Conservation (phyloP, 1,284 basidiomycete species). For the Cutaneotrichosporon daszewskae region DNA sequence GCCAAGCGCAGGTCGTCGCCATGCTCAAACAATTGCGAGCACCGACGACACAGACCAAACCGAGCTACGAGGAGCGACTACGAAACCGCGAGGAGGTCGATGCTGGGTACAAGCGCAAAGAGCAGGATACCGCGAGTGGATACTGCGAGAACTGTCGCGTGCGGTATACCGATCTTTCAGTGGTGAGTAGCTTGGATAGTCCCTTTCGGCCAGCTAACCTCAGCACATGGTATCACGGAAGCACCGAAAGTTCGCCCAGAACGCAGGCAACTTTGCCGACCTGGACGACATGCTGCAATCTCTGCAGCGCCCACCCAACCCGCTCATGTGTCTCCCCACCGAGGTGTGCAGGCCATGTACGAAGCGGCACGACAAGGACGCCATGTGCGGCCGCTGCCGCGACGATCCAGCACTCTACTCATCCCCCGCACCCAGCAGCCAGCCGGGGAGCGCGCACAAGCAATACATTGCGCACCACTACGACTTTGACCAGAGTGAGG, state of each 20-base stretch:
- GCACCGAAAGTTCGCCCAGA: constrained; percentile 80
- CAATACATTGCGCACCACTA: neutral
- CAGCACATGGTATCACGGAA: constrained; percentile 73
- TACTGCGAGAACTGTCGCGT: constrained; percentile 96
- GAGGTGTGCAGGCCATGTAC: constrained; percentile 22
- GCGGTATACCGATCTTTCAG: constrained; percentile 83
- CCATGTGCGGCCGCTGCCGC: constrained; percentile 16
- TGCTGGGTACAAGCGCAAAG: constrained; percentile 51
- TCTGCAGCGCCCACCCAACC: constrained; percentile 61
- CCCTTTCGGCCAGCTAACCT: neutral
- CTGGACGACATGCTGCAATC: constrained; percentile 73
- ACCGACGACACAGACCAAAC: constrained; percentile 20
- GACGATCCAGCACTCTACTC: constrained; percentile 16
- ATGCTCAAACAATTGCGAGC: constrained; percentile 33
- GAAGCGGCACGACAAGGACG: constrained; percentile 16
- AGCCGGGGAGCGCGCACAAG: constrained; percentile 2
- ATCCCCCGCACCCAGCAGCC: constrained; percentile 6
- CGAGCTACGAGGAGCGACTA: constrained; percentile 26
- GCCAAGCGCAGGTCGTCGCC: constrained; percentile 34
- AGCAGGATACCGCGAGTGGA: constrained; percentile 71
- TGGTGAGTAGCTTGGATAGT: constrained; percentile 54
- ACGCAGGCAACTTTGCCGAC: constrained; percentile 72
- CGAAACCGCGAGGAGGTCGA: constrained; percentile 36
- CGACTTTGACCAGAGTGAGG: neutral
- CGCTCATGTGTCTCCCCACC: constrained; percentile 17